These are phyloP conservation scores for Trametes pubescens DNA, from an alignment of 1,284 basidiomycete genomes.

Conservation along the genomic window DNA sequence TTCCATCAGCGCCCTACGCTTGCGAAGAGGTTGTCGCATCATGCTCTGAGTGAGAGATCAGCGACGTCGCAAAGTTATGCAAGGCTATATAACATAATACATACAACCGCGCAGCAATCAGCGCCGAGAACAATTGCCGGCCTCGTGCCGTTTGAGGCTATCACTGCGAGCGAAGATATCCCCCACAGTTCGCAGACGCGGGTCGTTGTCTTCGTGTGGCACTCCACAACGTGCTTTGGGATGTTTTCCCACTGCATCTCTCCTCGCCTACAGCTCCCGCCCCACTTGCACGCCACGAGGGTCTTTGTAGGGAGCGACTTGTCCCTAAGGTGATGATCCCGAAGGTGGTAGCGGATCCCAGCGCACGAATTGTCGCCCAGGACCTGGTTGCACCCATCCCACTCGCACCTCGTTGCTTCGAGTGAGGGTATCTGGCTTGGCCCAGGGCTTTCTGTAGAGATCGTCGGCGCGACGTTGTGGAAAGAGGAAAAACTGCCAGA, in stretches of 20 bases:
- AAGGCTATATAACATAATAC: too few species aligned
- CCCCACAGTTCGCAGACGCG: constrained; percentile 16
- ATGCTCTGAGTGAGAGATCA: too few species aligned
- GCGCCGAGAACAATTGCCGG: constrained; percentile 13
- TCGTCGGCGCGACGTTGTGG: too few species aligned
- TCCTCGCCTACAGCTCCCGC: constrained; percentile 19
- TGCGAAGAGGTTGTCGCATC: too few species aligned
- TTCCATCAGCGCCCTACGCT: too few species aligned
- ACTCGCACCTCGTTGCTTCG: constrained; percentile 18
- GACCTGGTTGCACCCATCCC: constrained; percentile 15
- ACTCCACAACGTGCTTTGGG: constrained; percentile 31
- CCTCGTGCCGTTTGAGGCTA: constrained; percentile 25
- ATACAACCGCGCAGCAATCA: too few species aligned
- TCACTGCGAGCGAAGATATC: constrained; percentile 27
- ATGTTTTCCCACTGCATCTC: constrained; percentile 31
- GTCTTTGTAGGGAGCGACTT: not conserved
- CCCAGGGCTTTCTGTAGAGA: too few species aligned
- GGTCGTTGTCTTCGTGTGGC: constrained; percentile 27
- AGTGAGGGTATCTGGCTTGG: too few species aligned
- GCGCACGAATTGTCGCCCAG: constrained; percentile 16
- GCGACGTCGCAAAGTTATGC: too few species aligned
- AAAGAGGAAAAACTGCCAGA: too few species aligned
- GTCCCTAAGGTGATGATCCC: constrained; percentile 11
- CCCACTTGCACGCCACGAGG: constrained; percentile 23
- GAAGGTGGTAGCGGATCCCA: constrained; percentile 25